Evolutionary conservation across 805 yeast genomes (phyloP), one percentile per base, ranked within the genome.

Genomic region (Ogataea angusta): DNA sequence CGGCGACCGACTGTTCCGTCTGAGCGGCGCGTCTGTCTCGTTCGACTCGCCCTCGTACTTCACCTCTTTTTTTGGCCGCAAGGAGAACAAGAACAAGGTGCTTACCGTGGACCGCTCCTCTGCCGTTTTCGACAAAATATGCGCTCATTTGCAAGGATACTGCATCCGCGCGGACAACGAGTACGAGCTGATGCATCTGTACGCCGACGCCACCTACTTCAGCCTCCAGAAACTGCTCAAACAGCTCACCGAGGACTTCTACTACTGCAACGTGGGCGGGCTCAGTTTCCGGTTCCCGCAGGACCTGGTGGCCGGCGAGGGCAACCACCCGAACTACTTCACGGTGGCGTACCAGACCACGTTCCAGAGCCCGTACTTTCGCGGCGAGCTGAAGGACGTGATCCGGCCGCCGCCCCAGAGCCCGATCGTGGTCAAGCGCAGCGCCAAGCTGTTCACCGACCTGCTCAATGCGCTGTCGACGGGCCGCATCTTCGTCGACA

Each of bases 31-130:
- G 0, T 86, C 95, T 2, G 63, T 89, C 27, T 82, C 88, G 18
- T 84, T 85, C 2, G 96, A 89, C 63, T 82, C 82, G 0, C 97
- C 97, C 0, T 85, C 95, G 4, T 88, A 85, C 58, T 90, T 89
- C 67, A 87, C 96, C 2, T 68, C 73, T 19, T 86, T 69, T 64
- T 89, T 89, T 58, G 51, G 53, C 5, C 54, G 64, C 15, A 67
- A 54, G 17, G 52, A 52, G 3, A 72, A 72, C 43, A 53, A 61
- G 13, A 56, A 56, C 7, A 68, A 66, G 28, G 63, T 72, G 0
- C 59, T 86, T 8, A 78, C 77, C 52, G 77, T 89, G 40, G 96
- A 89, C 59, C 67, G 96, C 26, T 80, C 82, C 8, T 83, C 95
- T 0, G 66, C 60, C 2, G 75, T 85, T 0, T 89, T 89, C 58